Evolutionary conservation across 306 rosid genomes (phyloP).

Genomic region (Fragaria nilgerrensis): DNA sequence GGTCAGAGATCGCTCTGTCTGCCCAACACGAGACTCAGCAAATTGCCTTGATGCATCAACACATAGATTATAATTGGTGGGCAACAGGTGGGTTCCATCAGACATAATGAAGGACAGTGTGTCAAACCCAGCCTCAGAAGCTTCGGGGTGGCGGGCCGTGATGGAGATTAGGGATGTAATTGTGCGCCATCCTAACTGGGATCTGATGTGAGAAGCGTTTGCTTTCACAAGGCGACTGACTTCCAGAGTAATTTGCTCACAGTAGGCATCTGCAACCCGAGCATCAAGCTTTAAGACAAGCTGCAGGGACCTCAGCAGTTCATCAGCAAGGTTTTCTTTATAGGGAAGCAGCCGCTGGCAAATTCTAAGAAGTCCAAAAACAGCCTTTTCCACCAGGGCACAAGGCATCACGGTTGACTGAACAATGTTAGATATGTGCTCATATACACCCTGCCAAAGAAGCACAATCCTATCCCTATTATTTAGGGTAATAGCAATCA

Average conservation of each 20-base stretch:
- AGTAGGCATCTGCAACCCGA: slow-evolving; percentile 93
- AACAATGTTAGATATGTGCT: slow-evolving; percentile 87
- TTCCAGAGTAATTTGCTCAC: slow-evolving; percentile 98
- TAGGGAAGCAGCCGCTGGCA: slow-evolving; percentile 99
- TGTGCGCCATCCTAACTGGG: slow-evolving; percentile 92
- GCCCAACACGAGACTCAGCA: slow-evolving; percentile 98
- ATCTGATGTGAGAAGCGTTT: slow-evolving; percentile 94
- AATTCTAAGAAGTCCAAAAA: slow-evolving; percentile 88
- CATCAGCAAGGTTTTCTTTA: slow-evolving; percentile 94
- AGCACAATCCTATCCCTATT: slow-evolving; percentile 92
- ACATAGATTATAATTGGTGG: slow-evolving; percentile 79
- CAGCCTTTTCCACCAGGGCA: slow-evolving; percentile 96
- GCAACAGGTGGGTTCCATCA: slow-evolving; percentile 78
- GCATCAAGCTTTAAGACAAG: slow-evolving; percentile 97
- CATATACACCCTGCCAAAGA: slow-evolving; percentile 97
- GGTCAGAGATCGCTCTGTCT: slow-evolving; percentile 76
- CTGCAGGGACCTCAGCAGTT: slow-evolving; percentile 88
- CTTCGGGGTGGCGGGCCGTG: slow-evolving; percentile 89
- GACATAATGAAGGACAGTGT: slow-evolving; percentile 82
- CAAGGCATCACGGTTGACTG: slow-evolving; percentile 94
- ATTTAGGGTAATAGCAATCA: slow-evolving; percentile 91
- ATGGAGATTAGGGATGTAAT: slow-evolving; percentile 77
- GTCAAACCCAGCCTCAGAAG: slow-evolving; percentile 95
- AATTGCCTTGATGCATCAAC: slow-evolving; percentile 85
- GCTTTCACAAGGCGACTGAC: slow-evolving; percentile 92